These are phyloP conservation scores for Entomophthora muscae DNA, from an alignment of 371 early-diverging fungal genomes.

Conservation along the genomic window DNA sequence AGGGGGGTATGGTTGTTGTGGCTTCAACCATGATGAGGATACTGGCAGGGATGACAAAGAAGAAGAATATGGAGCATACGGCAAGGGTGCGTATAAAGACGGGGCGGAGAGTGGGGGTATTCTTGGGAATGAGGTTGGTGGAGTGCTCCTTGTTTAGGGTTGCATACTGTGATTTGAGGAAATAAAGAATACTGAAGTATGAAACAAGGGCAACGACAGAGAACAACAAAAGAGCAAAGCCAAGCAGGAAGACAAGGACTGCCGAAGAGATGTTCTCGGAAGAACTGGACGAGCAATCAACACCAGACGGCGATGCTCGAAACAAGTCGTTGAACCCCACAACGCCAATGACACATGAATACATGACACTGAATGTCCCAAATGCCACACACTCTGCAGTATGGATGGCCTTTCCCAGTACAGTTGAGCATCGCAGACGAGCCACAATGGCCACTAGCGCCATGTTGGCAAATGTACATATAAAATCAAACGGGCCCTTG, in stretches of 20 bases:
- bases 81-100: background rate
- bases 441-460: background rate
- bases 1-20: background rate
- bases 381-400: background rate
- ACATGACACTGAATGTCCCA: background rate
- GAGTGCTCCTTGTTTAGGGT: background rate
- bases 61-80: background rate
- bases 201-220: background rate
- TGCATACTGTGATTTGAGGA: background rate
- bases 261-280: background rate
- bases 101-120: background rate
- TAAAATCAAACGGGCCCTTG: background rate
- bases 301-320: background rate
- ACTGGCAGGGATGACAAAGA: background rate
- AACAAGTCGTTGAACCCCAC: background rate
- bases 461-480: background rate
- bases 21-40: background rate
- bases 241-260: background rate
- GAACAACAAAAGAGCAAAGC: background rate
- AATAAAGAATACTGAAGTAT: background rate
- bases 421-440: background rate
- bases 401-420: background rate
- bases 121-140: background rate
- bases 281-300: background rate
- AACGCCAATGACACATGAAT: background rate